Evolutionary conservation across 352 stramenopile genomes (phyloP).

Genomic region (Pythium rishiriense): DNA sequence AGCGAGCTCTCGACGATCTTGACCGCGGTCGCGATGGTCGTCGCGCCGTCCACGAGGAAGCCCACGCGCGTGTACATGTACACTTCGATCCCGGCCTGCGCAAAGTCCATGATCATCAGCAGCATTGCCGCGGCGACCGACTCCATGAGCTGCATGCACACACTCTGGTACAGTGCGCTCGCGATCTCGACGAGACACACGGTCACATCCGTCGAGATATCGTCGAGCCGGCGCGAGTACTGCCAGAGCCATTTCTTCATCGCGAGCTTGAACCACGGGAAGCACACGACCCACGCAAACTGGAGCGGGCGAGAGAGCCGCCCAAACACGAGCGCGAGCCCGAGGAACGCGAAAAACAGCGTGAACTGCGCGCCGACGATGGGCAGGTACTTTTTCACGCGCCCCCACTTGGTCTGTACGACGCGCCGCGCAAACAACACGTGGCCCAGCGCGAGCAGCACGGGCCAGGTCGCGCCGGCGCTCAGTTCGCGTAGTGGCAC

Average conservation of each 20-base stretch:
- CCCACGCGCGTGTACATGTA: constrained; percentile 6
- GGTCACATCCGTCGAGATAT: constrained; percentile 25
- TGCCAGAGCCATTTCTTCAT: constrained; percentile 25
- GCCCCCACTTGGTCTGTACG: background rate
- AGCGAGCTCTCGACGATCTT: constrained; percentile 19
- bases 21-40: background rate
- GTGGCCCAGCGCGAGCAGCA: background rate
- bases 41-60: constrained; percentile 1
- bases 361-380: constrained; percentile 11
- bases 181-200: constrained; percentile 28
- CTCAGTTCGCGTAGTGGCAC: constrained; percentile 16
- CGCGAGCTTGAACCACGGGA: constrained; percentile 18
- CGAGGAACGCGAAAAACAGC: constrained; percentile 22
- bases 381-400: constrained; percentile 13
- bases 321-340: constrained; percentile 16
- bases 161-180: constrained; percentile 26
- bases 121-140: background rate
- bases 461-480: background rate
- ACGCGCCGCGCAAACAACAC: constrained; percentile 4
- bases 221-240: constrained; percentile 11
- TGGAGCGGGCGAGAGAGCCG: background rate
- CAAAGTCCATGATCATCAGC: constrained; percentile 22
- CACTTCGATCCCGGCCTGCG: constrained; percentile 7
- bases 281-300: constrained; percentile 10
- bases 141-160: constrained; percentile 20